phyloP scores from a whole-genome alignment of 108 stramenopile species.

The Nitzschia sp. region DNA sequence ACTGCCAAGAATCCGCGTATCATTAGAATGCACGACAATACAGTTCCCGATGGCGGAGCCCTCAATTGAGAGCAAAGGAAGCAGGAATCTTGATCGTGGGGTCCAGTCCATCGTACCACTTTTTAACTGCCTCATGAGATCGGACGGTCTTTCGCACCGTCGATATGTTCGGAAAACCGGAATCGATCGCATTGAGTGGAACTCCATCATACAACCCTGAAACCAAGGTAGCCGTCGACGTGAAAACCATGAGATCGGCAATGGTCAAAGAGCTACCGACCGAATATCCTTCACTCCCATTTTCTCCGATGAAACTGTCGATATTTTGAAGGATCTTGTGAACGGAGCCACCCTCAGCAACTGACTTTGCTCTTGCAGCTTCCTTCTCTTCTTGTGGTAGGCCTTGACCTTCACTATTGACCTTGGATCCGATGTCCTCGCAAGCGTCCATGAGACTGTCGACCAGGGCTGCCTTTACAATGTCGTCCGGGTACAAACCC shows the following conservation, averaged over 20 bases:
- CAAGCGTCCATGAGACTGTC: conserved; percentile 19
- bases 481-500: conserved; percentile 25
- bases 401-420: conserved; percentile 5
- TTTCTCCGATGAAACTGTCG: conserved; percentile 10
- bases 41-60: no score
- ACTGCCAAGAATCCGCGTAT: no score
- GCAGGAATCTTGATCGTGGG: conserved; percentile 3
- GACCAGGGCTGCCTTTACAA: conserved; percentile 17
- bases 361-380: conserved; percentile 5
- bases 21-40: no score
- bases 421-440: conserved; percentile 18
- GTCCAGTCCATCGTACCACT: conserved; percentile 12
- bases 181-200: conserved; percentile 13
- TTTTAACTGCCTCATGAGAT: not conserved
- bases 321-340: conserved; percentile 10
- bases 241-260: conserved; percentile 21
- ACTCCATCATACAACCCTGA: conserved; percentile 30
- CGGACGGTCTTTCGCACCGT: conserved; percentile 13
- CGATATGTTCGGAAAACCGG: conserved; percentile 11
- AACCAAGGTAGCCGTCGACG: not conserved
- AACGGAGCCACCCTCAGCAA: conserved; percentile 15
- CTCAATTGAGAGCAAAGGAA: conserved; percentile 17
- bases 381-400: conserved; percentile 20
- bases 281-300: not conserved
- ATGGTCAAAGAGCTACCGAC: conserved; percentile 27